Evolutionary conservation across 495 filamentous ascomycete species (phyloP), one percentile per base, ranked within the genome.

Genomic region (Jackrogersella minutella): DNA sequence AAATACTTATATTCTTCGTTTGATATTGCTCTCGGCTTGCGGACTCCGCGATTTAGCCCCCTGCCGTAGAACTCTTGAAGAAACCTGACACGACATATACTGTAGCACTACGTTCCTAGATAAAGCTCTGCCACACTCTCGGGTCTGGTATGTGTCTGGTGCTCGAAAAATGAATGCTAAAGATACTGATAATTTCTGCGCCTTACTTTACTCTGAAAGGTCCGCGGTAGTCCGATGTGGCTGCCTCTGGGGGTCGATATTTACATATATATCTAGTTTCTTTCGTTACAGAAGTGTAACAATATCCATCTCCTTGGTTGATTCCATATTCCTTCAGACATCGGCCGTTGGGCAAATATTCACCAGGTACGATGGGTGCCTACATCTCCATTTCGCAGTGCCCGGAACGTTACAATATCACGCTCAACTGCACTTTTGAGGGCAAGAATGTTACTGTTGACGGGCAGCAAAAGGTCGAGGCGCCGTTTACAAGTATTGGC

Each of bases 331-430:
- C 10, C 11, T 36, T 30, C n/a, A 44, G 17, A 9, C 36, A 7
- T 33, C 14, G 33, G 13, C 17, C 16, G 9, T 3, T 0, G 8
- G n/a, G 6, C 2, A 10, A 19, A 34, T 36, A 54, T 3, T 34
- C 7, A 1, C 2, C 8, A 34, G 56, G 9, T 10, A 69, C 34
- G 13, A 76, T 76, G 72, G 72, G 72, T 61, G 59, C 74, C 5
- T 67, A 67, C 55, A 66, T 74, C n/a, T 76, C 74, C 5, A 36
- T 69, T 13, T 24, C 26, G 11, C 54, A 68, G 16, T 76, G 74
- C 62, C 26, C 47, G 30, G 31, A 54, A 21, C 30, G 60, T 8
- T 71, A 71, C 52, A 64, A 67, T 46, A 41, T 73, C 57, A 53
- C 66, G 1, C 30, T 68, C 5, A 46, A 74, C 37, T 76, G 74